A percentile compares a stretch with the other conserved stretches of the same genome.
phyloP scores from a whole-genome alignment of 1,284 basidiomycete genomes.

The Neolentinus lepideus region DNA sequence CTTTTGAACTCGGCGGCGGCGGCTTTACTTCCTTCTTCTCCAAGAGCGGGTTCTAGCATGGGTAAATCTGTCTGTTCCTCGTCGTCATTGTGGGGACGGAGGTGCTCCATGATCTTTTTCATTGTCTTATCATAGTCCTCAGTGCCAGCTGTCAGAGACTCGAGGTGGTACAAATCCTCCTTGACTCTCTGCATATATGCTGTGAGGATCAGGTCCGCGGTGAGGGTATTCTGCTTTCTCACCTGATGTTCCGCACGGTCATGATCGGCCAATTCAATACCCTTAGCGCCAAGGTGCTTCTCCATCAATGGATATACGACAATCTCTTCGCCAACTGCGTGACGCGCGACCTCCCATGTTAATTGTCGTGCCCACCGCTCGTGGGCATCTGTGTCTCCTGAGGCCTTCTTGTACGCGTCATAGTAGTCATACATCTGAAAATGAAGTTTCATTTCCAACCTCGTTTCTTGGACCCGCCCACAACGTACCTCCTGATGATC shows the following conservation, averaged over 20 bases:
- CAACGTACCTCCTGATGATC: constrained; percentile 35
- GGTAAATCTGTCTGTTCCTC: constrained; percentile 54
- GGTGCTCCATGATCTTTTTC: constrained; percentile 36
- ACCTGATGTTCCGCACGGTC: constrained; percentile 58
- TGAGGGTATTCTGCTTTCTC: neutral
- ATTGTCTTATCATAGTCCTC: constrained; percentile 34
- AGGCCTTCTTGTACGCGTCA: constrained; percentile 37
- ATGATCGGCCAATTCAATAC: constrained; percentile 44
- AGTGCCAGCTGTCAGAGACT: constrained; percentile 34
- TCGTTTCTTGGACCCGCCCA: neutral
- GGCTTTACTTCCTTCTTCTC: constrained; percentile 29
- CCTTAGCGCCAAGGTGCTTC: constrained; percentile 46
- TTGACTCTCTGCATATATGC: constrained; percentile 35
- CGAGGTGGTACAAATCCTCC: constrained; percentile 39
- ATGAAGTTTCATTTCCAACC: neutral
- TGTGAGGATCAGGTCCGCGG: neutral
- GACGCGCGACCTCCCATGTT: constrained; percentile 53
- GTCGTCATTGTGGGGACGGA: constrained; percentile 46
- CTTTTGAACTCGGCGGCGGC: constrained; percentile 42
- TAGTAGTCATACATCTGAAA: constrained; percentile 49
- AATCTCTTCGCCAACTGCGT: constrained; percentile 60
- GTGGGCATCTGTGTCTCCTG: constrained; percentile 39
- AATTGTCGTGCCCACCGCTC: constrained; percentile 50
- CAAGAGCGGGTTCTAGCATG: constrained; percentile 38
- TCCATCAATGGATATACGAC: constrained; percentile 65